Conservation (phyloP, 176 grass and related monocot species). For the Triticum dicoccoides region DNA sequence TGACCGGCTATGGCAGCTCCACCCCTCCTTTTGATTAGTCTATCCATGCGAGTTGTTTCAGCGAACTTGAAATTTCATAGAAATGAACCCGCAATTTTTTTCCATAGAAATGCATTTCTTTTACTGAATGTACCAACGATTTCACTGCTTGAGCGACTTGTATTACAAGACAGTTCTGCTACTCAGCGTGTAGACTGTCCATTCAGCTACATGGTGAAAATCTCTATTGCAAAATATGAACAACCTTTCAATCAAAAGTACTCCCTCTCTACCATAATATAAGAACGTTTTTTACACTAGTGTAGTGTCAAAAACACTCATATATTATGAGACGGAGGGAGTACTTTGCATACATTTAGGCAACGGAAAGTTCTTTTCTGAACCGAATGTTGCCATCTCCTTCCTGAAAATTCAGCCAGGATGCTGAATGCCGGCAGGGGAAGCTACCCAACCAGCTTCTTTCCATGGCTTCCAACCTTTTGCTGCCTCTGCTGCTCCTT, state of each 20-base stretch:
- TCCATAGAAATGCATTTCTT: too few relatives aligned
- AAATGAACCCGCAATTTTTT: too few relatives aligned
- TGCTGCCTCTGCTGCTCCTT: constrained; percentile 28
- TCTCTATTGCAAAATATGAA: background rate
- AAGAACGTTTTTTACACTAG: too few relatives aligned
- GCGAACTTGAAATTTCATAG: too few relatives aligned
- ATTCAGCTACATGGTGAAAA: background rate
- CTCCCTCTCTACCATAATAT: too few relatives aligned
- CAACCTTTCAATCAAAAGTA: too few relatives aligned
- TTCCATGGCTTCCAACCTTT: constrained; percentile 33
- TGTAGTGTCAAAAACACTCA: too few relatives aligned
- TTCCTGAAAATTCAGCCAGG: background rate
- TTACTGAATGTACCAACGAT: too few relatives aligned
- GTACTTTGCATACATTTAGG: background rate
- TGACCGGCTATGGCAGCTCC: too few relatives aligned
- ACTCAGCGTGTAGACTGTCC: background rate
- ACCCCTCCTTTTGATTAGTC: too few relatives aligned
- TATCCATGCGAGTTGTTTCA: too few relatives aligned
- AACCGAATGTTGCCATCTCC: background rate
- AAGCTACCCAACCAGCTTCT: constrained; percentile 17
- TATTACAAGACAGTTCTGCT: background rate
- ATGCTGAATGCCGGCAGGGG: background rate
- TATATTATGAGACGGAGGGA: too few relatives aligned
- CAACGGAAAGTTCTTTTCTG: constrained; percentile 6
- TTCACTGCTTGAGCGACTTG: background rate